Evolutionary conservation across 1,284 basidiomycete genomes (phyloP), one percentile per base, ranked within the genome.

Genomic region (Mycocalia duriaeana): DNA sequence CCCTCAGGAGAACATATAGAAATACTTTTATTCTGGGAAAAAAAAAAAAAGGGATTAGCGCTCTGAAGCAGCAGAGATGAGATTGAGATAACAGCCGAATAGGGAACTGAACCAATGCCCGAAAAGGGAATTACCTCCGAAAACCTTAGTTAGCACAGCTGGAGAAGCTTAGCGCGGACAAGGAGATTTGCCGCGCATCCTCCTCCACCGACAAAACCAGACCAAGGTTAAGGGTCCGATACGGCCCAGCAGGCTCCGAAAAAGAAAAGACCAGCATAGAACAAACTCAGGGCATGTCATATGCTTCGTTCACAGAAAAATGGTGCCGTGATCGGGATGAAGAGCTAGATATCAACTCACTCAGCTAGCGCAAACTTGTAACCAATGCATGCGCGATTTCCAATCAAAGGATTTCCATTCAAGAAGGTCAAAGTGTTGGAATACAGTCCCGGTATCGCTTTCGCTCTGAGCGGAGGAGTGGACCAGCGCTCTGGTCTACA

Each of bases 301-400:
- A n/a, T n/a, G n/a, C n/a, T n/a, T n/a, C n/a, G n/a, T n/a, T n/a
- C n/a, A n/a, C n/a, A n/a, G n/a, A n/a, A 34, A 34, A 11, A 34
- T 34, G 28, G 28, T 11, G 16, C 28, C 16, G 45, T 39, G 14
- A 20, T 31, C 28, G 43, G 40, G 31, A 49, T 38, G 43, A 44
- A 50, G 34, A 48, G 47, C 48, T 20, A 42, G 18, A 23, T 13
- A 37, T 11, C 8, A 46, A 76, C 79, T 67, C 59, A 82, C 81
- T 89, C 84, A 22, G 73, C 72, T 39, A 89, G 56, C 5, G 85
- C 83, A 56, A 89, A 88, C 54, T 76, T 74, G 61, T 79, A 87
- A 5, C 85, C 84, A 54, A 88, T 85, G 60, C 85, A 88, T 34
- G 81, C 79, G 46, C 86, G 67, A 53, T 79, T 76, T 20, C 83